Evolutionary conservation across 495 filamentous ascomycete genomes (phyloP).

Genomic region (Aspergillus heteromorphus): DNA sequence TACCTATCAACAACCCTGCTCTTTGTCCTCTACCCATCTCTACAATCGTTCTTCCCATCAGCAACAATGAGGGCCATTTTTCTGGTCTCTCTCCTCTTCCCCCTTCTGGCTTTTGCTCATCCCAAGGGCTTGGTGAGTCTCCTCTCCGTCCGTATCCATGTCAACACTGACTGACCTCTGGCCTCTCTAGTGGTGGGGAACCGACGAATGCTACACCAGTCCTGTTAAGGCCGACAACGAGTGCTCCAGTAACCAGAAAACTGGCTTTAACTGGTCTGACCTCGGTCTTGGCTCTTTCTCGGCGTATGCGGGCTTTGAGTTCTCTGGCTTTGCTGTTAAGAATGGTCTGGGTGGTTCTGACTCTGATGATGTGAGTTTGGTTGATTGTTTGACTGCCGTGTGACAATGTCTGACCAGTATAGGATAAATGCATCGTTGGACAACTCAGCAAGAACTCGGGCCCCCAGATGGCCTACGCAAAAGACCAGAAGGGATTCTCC

Average conservation of each 20-base stretch:
- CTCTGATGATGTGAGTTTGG: slow-evolving; percentile 21
- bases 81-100: slow-evolving; percentile 23
- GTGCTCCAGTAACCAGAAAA: slow-evolving; percentile 59
- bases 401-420: slow-evolving; percentile 1
- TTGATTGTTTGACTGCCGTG: too few species aligned
- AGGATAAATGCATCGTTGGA: slow-evolving; percentile 64
- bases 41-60: slow-evolving; percentile 14
- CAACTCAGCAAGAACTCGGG: slow-evolving; percentile 41
- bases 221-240: slow-evolving; percentile 72
- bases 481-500: slow-evolving; percentile 60
- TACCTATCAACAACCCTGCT: slow-evolving; percentile 4
- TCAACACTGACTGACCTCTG: slow-evolving; percentile 10
- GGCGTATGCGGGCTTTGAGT: slow-evolving; percentile 65
- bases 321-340: slow-evolving; percentile 64
- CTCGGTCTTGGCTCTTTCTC: slow-evolving; percentile 58
- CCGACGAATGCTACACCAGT: slow-evolving; percentile 56
- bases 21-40: too few species aligned
- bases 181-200: slow-evolving; percentile 46
- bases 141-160: not conserved
- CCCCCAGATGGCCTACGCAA: slow-evolving; percentile 53
- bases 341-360: slow-evolving; percentile 47
- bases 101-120: slow-evolving; percentile 30
- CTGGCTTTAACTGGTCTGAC: slow-evolving; percentile 67
- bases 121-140: slow-evolving; percentile 29
- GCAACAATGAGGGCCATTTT: slow-evolving; percentile 26